phyloP scores from a whole-genome alignment of 129 eudicot species.

The Apium graveolens region DNA sequence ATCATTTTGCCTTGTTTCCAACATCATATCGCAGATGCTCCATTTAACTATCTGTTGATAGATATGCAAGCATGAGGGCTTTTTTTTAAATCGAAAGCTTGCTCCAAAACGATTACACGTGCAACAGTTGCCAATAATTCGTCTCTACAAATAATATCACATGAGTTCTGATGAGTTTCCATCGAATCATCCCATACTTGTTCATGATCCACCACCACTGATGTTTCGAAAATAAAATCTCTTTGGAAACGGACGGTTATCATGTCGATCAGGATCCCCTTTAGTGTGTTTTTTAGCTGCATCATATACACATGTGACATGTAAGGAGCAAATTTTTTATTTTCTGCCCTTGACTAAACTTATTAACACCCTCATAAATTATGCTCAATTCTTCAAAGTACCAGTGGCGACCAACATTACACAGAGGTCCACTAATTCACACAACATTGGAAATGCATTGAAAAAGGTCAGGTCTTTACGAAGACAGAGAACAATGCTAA shows the following conservation, averaged over 20 bases:
- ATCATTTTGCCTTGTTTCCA: constrained; percentile 1
- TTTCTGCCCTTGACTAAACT: constrained; percentile 73
- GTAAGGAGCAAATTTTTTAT: constrained; percentile 24
- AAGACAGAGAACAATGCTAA: too few relatives aligned
- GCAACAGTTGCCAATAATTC: constrained; percentile 24
- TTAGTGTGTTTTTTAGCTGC: constrained; percentile 38
- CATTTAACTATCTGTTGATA: constrained; percentile 11
- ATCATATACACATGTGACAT: constrained; percentile 62
- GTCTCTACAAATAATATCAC: constrained; percentile 79
- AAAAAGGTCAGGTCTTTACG: too few relatives aligned
- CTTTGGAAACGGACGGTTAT: constrained; percentile 71
- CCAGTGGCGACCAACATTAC: too few relatives aligned
- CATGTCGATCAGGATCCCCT: constrained; percentile 75
- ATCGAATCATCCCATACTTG: constrained; percentile 69
- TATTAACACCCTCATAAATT: constrained; percentile 55
- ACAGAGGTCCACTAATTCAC: too few relatives aligned
- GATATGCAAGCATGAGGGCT: neutral
- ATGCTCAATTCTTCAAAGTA: constrained; percentile 62
- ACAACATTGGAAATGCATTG: too few relatives aligned
- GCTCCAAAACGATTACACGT: constrained; percentile 15
- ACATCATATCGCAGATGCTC: constrained; percentile 12
- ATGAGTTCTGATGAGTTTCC: constrained; percentile 45
- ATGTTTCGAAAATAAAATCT: constrained; percentile 70
- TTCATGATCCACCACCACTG: constrained; percentile 99
- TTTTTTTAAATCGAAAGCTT: neutral